Evolutionary conservation across 2,329 filamentous ascomycete species (phyloP), one percentile per base, ranked within the genome.

Genomic region (Alternaria viburni): DNA sequence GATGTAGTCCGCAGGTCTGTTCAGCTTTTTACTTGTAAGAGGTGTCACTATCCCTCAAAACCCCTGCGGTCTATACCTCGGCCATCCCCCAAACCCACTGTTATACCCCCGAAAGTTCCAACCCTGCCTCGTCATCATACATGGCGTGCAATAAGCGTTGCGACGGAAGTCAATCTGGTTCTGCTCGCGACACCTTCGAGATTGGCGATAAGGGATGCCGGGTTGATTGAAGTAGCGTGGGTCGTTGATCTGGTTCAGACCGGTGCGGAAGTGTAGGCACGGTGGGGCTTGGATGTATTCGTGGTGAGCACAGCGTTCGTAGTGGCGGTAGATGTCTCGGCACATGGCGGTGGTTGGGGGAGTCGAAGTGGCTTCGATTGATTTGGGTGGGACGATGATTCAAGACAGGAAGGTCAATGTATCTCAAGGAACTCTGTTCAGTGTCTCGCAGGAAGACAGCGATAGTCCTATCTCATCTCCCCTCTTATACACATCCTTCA

Each of bases 51-150:
- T 25, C 15, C 32, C 43, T 50, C 8, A 41, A n/a, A 28, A 23
- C 8, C 45, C 25, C 3, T 41, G 46, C 15, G n/a, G 57, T 15
- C 41, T 51, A 23, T 51, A 61, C 6, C 46, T 25, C 1, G 57
- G 61, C n/a, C n/a, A 60, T 3, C 57, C 57, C 1, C 57, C 51
- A 11, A 50, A 19, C 10, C 51, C 61, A 5, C 15, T 25, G 3
- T 19, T 26, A 43, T 63, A 63, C 6, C 60, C 60, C 13, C 60
- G 36, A 10, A 54, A 68, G 25, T 21, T 62, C 64, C 61, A 64
- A 4, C 64, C 57, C 3, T 59, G 52, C 4, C 23, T 17, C 0
- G 6, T 51, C 62, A 62, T 52, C 3, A 4, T 49, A 25, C 62
- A 65, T 3, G 46, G 55, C 17, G 51, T 54, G 32, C 64, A 66